These are phyloP conservation scores for Laguncularia racemosa DNA, from an alignment of 345 rosid species.

Conservation along the genomic window DNA sequence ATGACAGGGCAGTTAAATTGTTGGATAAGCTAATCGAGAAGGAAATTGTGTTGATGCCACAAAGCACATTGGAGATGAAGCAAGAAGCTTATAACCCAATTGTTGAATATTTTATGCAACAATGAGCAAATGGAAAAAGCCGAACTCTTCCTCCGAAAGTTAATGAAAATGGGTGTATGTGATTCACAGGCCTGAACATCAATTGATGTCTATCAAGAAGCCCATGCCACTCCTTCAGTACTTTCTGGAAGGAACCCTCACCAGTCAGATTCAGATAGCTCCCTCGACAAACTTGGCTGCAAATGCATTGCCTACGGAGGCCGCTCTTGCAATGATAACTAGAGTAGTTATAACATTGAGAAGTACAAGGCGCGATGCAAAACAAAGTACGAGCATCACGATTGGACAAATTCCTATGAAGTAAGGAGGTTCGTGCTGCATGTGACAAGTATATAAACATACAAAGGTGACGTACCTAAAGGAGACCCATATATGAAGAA, in stretches of 20 bases:
- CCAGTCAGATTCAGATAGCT: slow-evolving; percentile 99
- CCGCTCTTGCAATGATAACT: too few species aligned
- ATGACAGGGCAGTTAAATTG: slow-evolving; percentile 59
- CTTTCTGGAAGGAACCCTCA: slow-evolving; percentile 97
- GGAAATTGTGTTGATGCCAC: slow-evolving; percentile 73
- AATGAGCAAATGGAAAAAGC: slow-evolving; percentile 71
- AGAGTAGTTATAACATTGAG: too few species aligned
- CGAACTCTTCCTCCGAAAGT: slow-evolving; percentile 72
- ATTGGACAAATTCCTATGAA: too few species aligned
- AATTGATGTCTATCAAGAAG: slow-evolving; percentile 72
- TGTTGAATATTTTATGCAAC: slow-evolving; percentile 59
- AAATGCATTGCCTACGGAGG: too few species aligned
- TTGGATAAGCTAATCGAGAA: slow-evolving; percentile 68
- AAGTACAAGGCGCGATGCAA: too few species aligned
- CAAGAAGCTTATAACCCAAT: slow-evolving; percentile 58
- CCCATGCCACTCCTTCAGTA: slow-evolving; percentile 88
- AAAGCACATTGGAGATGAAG: slow-evolving; percentile 51
- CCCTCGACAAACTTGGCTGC: slow-evolving; percentile 99
- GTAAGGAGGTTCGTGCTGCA: too few species aligned
- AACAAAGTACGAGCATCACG: too few species aligned
- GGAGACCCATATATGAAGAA: too few species aligned
- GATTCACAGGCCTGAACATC: slow-evolving; percentile 76
- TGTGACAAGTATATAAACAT: too few species aligned
- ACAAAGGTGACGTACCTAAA: too few species aligned
- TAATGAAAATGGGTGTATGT: slow-evolving; percentile 78